phyloP scores from a whole-genome alignment of 352 stramenopile species.

The Phytophthora boehmeriae region DNA sequence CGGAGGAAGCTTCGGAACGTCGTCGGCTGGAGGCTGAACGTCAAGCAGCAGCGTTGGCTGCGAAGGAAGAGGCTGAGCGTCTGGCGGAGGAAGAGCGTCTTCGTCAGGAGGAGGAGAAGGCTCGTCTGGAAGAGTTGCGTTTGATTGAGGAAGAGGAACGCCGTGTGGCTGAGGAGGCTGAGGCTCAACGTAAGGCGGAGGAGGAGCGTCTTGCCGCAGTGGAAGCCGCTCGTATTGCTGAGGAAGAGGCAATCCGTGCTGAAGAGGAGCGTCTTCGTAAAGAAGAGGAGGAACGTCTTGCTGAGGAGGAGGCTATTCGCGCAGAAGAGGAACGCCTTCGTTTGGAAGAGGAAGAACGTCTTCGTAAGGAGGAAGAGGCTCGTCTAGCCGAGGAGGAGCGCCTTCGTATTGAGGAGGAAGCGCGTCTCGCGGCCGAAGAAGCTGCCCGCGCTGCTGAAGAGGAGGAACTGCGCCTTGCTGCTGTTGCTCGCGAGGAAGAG shows the following conservation, averaged over 20 bases:
- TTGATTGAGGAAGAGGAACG: conserved; percentile 43
- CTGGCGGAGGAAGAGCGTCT: conserved; percentile 41
- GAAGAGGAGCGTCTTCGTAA: conserved; percentile 25
- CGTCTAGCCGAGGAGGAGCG: conserved; percentile 31
- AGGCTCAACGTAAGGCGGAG: conserved; percentile 33
- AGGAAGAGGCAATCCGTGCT: conserved; percentile 31
- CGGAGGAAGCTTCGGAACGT: conserved; percentile 47
- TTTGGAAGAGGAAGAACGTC: conserved; percentile 26
- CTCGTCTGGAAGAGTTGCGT: conserved; percentile 32
- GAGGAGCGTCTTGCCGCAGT: conserved; percentile 36
- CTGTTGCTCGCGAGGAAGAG: conserved; percentile 30
- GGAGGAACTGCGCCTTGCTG: conserved; percentile 24
- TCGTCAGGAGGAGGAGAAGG: conserved; percentile 31
- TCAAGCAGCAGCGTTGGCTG: conserved; percentile 36
- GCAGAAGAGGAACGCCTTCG: conserved; percentile 28
- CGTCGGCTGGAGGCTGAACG: conserved; percentile 45
- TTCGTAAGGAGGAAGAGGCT: conserved; percentile 27
- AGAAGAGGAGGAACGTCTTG: conserved; percentile 20
- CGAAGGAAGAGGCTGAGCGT: conserved; percentile 36
- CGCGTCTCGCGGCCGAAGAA: conserved; percentile 34
- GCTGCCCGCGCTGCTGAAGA: conserved; percentile 28
- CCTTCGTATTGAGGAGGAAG: conserved; percentile 29
- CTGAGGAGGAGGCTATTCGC: conserved; percentile 33
- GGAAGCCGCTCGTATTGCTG: conserved; percentile 35
- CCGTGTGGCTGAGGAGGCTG: conserved; percentile 32